These are phyloP conservation scores for Calophaca sinica DNA, from an alignment of 306 rosid species.

Conservation along the genomic window DNA sequence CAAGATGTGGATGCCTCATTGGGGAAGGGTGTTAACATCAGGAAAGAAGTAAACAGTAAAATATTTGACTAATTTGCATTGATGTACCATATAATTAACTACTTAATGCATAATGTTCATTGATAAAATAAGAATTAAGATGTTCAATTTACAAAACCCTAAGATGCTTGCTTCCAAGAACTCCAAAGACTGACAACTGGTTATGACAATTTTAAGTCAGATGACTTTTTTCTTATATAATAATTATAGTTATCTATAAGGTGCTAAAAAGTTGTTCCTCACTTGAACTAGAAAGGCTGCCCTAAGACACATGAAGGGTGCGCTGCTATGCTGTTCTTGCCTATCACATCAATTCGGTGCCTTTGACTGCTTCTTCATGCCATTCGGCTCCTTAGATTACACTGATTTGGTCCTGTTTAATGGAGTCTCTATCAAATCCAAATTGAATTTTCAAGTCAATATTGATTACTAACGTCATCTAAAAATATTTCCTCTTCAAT, in stretches of 20 bases:
- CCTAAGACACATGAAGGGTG: neutral
- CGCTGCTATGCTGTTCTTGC: neutral
- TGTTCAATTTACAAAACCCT: conserved; percentile 7
- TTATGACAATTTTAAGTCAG: too few species aligned
- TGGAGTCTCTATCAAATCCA: conserved; percentile 6
- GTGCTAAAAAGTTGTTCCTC: neutral
- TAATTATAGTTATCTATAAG: too few species aligned
- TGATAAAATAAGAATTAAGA: neutral
- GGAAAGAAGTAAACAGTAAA: conserved; percentile 7
- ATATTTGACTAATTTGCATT: conserved; percentile 1
- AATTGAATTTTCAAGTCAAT: conserved; percentile 11
- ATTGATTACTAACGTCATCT: neutral
- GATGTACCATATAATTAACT: conserved; percentile 10
- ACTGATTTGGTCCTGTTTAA: neutral
- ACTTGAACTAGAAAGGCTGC: neutral
- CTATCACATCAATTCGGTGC: neutral
- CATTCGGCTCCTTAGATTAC: neutral
- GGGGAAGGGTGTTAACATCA: neutral
- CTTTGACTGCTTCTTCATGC: neutral
- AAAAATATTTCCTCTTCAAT: neutral
- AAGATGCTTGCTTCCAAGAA: neutral
- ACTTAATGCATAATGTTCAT: neutral
- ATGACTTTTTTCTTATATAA: too few species aligned
- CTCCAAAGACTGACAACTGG: too few species aligned
- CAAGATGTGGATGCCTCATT: conserved; percentile 2